Conservation (phyloP, 306 rosid genomes). For the Acacia crassicarpa region DNA sequence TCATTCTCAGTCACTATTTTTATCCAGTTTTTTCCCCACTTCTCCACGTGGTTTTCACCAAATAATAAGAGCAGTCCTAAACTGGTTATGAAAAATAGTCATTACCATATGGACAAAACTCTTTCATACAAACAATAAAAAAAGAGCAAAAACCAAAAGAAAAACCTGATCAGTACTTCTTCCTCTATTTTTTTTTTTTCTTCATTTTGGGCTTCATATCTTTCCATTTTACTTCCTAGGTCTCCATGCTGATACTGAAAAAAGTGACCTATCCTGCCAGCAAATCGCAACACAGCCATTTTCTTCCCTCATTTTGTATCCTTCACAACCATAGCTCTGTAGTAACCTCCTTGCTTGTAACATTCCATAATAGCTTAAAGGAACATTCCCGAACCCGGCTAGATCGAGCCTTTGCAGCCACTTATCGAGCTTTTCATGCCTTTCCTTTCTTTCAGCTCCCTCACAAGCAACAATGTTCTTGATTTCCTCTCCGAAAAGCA, state of each 20-base stretch:
- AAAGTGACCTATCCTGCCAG: slow-evolving; percentile 85
- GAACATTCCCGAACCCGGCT: slow-evolving; percentile 61
- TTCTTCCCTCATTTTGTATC: slow-evolving; percentile 78
- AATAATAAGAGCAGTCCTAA: slow-evolving; percentile 24
- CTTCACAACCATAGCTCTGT: slow-evolving; percentile 78
- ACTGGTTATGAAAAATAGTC: slow-evolving; percentile 30
- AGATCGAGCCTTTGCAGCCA: slow-evolving; percentile 75
- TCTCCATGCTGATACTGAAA: slow-evolving; percentile 84
- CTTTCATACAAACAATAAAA: slow-evolving; percentile 31
- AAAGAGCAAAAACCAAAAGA: not conserved
- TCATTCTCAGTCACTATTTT: not conserved
- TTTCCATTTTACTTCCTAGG: slow-evolving; percentile 55
- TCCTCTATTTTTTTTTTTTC: slow-evolving; percentile 12
- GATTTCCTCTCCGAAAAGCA: slow-evolving; percentile 85
- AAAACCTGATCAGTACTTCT: slow-evolving; percentile 21
- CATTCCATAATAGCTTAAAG: slow-evolving; percentile 73
- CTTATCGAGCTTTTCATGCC: slow-evolving; percentile 80
- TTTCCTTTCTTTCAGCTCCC: slow-evolving; percentile 79
- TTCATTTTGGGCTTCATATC: slow-evolving; percentile 12
- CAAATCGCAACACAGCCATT: slow-evolving; percentile 64
- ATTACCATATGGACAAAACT: slow-evolving; percentile 32
- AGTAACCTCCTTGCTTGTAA: slow-evolving; percentile 65
- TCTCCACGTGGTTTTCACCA: slow-evolving; percentile 16
- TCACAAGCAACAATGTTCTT: slow-evolving; percentile 90
- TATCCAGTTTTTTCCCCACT: not conserved